phyloP scores from a whole-genome alignment of 768 basidiomycete species.

The Coprinopsis cinerea region DNA sequence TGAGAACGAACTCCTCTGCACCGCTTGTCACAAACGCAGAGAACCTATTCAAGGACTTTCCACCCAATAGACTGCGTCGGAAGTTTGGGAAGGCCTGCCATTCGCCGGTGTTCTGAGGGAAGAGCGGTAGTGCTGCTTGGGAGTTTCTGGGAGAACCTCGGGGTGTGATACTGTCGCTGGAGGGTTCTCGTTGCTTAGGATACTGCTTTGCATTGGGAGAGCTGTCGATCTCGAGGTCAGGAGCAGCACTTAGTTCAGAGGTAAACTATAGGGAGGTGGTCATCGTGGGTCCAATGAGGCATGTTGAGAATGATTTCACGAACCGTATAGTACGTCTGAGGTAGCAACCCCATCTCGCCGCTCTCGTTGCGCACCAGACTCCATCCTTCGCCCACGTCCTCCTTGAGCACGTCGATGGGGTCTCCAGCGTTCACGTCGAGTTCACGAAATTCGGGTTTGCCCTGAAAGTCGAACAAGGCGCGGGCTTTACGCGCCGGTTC shows the following conservation, averaged over 20 bases:
- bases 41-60: slow-evolving; percentile 79
- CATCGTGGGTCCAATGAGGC: too few species aligned
- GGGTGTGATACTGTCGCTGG: slow-evolving; percentile 40
- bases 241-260: slow-evolving; percentile 50
- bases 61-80: slow-evolving; percentile 64
- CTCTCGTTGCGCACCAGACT: slow-evolving; percentile 56
- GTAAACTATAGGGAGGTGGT: slow-evolving; percentile 70
- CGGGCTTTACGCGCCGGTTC: slow-evolving; percentile 46
- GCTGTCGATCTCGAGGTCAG: slow-evolving; percentile 23
- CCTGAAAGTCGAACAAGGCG: slow-evolving; percentile 69
- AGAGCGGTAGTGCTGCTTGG: slow-evolving; percentile 22
- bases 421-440: slow-evolving; percentile 65
- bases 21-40: slow-evolving; percentile 83
- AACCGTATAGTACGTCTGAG: slow-evolving; percentile 69
- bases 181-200: slow-evolving; percentile 17
- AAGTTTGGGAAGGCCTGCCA: slow-evolving; percentile 64
- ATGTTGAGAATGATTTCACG: too few species aligned
- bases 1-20: slow-evolving; percentile 78
- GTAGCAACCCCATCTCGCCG: slow-evolving; percentile 66
- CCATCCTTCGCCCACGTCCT: slow-evolving; percentile 75
- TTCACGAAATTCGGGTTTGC: slow-evolving; percentile 71
- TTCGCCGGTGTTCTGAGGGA: slow-evolving; percentile 70
- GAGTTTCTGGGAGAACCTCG: slow-evolving; percentile 38
- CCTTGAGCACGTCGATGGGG: slow-evolving; percentile 62
- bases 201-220: slow-evolving; percentile 27